Base-by-base conservation (phyloP, 257 asterid genomes). In the Rehmannia glutinosa region DNA sequence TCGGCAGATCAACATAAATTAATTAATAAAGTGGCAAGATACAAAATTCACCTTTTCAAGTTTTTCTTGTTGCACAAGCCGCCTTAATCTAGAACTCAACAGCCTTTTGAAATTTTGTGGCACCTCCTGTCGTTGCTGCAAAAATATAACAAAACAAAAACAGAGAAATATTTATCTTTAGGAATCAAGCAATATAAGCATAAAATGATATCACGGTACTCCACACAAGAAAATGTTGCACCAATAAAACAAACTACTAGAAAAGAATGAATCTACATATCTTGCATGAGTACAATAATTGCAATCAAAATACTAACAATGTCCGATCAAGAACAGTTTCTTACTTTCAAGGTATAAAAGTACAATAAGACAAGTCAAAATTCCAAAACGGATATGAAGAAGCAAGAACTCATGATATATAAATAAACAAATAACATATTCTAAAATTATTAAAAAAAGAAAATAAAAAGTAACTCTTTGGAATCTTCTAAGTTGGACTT, bases 21-120 rank as follows among this genome's bases (percentile, higher is more conserved):
- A 30, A 43, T 16, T 60, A 66, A 4, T 4, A 33, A 68, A 60
- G 52, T 55, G 45, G 7, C 9, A 4, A 43, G 13, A 58, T 20
- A 39, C 32, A 50, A 61, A 66, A 60, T 43, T 67, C 20, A 93
- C 98, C 98, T 90, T 90, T 77, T 87, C 90, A 47, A 92, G 88
- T 78, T 92, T 92, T 74, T 83, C 90, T 77, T 88, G 96, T 42
- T 75, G 85, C 84, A 84, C 93, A 56, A 93, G 97, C 83, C 96
- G 88, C 78, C 96, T 86, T 75, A 93, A 79, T 84, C 94, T 83
- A 58, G 84, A 75, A 80, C 84, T 81, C 76, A 93, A 60, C 67
- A 80, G 25, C 82, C 91, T 85, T 79, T 87, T 84, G 86, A 90
- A 88, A 64, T 90, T 88, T 71, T 36, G 95, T 25, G 92, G 96